phyloP scores from a whole-genome alignment of 768 basidiomycete species.

The Pilatotrama ljubarskyi region DNA sequence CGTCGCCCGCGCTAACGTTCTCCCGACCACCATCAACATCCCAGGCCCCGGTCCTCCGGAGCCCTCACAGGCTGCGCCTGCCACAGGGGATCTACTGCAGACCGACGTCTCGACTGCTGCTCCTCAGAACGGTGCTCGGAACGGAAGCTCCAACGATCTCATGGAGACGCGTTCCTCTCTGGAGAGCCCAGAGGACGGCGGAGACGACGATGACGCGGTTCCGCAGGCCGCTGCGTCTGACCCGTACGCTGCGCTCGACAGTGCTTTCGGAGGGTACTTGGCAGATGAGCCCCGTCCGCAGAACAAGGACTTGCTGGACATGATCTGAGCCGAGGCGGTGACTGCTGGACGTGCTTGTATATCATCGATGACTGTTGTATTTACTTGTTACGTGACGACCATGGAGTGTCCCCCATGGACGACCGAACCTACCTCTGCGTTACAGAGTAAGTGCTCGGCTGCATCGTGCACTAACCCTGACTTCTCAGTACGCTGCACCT shows the following conservation, averaged over 20 bases:
- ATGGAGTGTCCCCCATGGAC: background rate
- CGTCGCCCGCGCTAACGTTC: constrained; percentile 50
- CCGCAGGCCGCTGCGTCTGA: constrained; percentile 41
- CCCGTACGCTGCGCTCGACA: constrained; percentile 82
- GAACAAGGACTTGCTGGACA: constrained; percentile 59
- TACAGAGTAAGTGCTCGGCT: no score
- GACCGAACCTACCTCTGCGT: no score
- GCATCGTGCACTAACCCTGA: no score
- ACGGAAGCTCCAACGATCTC: constrained; percentile 16
- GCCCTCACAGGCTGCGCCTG: constrained; percentile 34
- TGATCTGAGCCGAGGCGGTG: constrained; percentile 13
- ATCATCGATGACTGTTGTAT: constrained; percentile 10
- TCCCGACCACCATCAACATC: constrained; percentile 44
- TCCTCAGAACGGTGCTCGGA: background rate
- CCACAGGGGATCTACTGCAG: constrained; percentile 27
- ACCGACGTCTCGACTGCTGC: constrained; percentile 13
- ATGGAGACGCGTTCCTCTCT: constrained; percentile 19
- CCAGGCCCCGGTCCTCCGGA: constrained; percentile 66
- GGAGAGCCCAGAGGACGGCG: constrained; percentile 29
- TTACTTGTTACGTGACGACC: background rate
- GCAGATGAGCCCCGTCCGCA: constrained; percentile 74
- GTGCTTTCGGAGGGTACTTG: constrained; percentile 72
- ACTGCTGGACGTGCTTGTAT: constrained; percentile 12
- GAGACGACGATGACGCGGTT: constrained; percentile 42
- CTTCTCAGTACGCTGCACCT: no score